Percentiles rank a stretch among this genome's conserved stretches.
phyloP scores from a whole-genome alignment of 306 rosid species.

The Herpetospermum pedunculosum region DNA sequence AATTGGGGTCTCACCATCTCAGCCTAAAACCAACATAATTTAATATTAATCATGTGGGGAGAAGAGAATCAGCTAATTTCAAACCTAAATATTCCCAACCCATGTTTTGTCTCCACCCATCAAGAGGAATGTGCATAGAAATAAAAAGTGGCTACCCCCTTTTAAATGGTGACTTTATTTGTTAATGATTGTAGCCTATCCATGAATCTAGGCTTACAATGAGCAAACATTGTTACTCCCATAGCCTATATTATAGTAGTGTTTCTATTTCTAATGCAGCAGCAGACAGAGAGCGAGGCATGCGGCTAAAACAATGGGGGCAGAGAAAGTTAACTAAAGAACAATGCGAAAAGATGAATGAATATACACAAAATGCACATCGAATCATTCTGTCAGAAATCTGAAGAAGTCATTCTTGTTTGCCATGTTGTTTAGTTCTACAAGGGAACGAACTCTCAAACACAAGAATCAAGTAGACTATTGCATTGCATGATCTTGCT shows the following conservation, averaged over 20 bases:
- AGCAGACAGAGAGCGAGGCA: neutral
- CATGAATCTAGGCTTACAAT: conserved; percentile 7
- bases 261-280: neutral
- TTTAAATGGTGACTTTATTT: neutral
- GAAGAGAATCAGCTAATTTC: neutral
- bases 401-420: neutral
- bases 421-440: neutral
- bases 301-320: neutral
- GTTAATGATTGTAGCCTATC: conserved; percentile 6
- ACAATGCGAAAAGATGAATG: neutral
- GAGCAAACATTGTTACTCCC: neutral
- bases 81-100: conserved; percentile 3
- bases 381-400: neutral
- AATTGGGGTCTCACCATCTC: neutral
- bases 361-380: neutral
- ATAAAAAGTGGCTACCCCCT: neutral
- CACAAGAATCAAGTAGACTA: neutral
- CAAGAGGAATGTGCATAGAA: neutral
- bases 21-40: conserved; percentile 9
- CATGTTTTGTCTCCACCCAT: conserved; percentile 5
- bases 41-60: neutral
- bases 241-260: neutral
- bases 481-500: neutral
- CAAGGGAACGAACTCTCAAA: neutral
- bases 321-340: neutral